phyloP scores from a whole-genome alignment of 2,329 filamentous ascomycete species.

The Conoideocrella luteorostrata region DNA sequence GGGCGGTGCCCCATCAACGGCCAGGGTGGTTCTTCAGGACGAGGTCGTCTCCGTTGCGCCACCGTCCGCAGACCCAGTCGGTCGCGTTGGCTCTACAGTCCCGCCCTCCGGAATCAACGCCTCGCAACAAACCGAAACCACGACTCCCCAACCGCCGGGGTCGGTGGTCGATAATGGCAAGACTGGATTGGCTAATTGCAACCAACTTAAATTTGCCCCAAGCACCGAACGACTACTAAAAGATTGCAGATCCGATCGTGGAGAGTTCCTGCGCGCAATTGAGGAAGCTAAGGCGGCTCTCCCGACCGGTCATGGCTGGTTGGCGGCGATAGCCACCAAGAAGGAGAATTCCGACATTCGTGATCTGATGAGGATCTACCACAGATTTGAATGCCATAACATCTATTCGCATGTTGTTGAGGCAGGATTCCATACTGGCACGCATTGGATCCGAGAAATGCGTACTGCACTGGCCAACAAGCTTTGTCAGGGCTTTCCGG shows the following conservation, averaged over 20 bases:
- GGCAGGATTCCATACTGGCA: slow-evolving; percentile 5
- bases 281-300: slow-evolving; percentile 3
- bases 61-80: background rate
- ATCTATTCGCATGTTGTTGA: slow-evolving; percentile 4
- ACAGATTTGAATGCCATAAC: slow-evolving; percentile 6
- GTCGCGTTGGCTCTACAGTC: too few species aligned
- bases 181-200: background rate
- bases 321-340: slow-evolving; percentile 6
- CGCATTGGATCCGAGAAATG: slow-evolving; percentile 6
- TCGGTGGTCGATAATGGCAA: background rate
- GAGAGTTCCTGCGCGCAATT: slow-evolving; percentile 4
- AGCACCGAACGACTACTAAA: background rate
- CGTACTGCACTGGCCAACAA: background rate
- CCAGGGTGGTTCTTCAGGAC: background rate
- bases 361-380: slow-evolving; percentile 5
- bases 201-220: background rate
- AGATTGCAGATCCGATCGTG: background rate
- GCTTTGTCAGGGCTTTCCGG: slow-evolving; percentile 2
- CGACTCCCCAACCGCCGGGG: background rate
- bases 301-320: slow-evolving; percentile 3
- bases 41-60: background rate
- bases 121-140: background rate
- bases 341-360: slow-evolving; percentile 5
- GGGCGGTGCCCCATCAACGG: background rate
- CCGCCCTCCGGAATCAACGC: background rate